Evolutionary conservation across 2,329 filamentous ascomycete genomes (phyloP).

Genomic region (Neoarthrinium moseri): DNA sequence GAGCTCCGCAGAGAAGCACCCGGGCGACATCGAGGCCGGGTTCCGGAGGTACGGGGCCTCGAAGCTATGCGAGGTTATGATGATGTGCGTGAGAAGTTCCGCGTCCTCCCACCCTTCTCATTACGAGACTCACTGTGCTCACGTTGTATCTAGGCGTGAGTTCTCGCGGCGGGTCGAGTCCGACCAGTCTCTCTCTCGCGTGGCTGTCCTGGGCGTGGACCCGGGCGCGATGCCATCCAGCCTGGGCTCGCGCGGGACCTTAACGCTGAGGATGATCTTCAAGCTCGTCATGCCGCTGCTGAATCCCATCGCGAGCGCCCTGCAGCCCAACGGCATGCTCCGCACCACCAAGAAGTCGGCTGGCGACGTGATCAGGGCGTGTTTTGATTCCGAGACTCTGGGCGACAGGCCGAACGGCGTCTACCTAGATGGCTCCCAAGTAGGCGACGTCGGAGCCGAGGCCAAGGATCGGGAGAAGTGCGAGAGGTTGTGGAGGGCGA

Average conservation of each 20-base stretch:
- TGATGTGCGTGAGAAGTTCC: constrained; percentile 24
- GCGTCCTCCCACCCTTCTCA: background rate
- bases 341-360: constrained; percentile 25
- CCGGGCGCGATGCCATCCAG: constrained; percentile 29
- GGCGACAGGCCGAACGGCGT: constrained; percentile 17
- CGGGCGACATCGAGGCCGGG: constrained; percentile 16
- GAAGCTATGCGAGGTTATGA: constrained; percentile 31
- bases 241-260: background rate
- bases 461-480: constrained; percentile 17
- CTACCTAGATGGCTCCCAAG: constrained; percentile 16
- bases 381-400: constrained; percentile 22
- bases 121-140: too few species aligned
- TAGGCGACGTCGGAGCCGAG: constrained; percentile 14
- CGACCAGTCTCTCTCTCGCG: constrained; percentile 23
- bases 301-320: constrained; percentile 6
- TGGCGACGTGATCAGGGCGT: constrained; percentile 21
- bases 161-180: constrained; percentile 24
- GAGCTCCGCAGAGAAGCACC: constrained; percentile 21
- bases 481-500: constrained; percentile 16
- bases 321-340: constrained; percentile 23
- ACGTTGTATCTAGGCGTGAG: constrained; percentile 20
- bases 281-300: background rate
- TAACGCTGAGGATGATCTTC: background rate
- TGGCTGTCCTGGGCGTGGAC: constrained; percentile 31
- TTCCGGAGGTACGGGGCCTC: constrained; percentile 30